Evolutionary conservation across 345 rosid genomes (phyloP), one percentile per base, ranked within the genome.

Genomic region (Eucalyptus marginata): DNA sequence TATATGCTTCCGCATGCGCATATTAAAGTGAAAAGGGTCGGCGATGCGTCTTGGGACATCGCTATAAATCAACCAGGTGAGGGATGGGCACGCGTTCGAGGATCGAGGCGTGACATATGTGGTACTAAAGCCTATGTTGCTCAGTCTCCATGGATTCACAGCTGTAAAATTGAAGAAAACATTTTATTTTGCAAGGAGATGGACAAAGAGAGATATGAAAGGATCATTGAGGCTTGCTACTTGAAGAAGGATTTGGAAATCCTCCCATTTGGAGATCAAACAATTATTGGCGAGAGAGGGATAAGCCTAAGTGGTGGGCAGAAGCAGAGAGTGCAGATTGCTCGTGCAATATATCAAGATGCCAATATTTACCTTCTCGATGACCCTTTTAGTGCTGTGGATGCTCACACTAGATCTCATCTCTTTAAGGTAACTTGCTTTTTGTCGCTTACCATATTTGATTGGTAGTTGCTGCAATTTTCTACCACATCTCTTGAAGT

Each of bases 371-470:
- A 96, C 86, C 90, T 96, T 5, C 95, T 96, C 8, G 99, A 97
- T 87, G 99, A 97, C 91, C 99, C 99, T 81, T 97, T 97, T 84
- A 96, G 96, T 88, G 99, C 96, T 16, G 96, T 96, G 85, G 98
- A 97, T 94, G 99, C 98, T 83, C 97, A 96, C 89, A 96, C 98
- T 10, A 97, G 97, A 52, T 93, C 96, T 88, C 97, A 95, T 91
- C 92, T 97, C 86, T 96, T 96, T 85, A 96, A 95, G 95, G 98
- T 96, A 90, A 76, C 29, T 25, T 7, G 46, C 66, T 44, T 58
- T 59, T 33, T 51, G 49, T 49, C 7, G 11, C 40, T 80, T 40
- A 36, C 71, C 18, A 13, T 80, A 46, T 80, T 40, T 80, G 49
- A 36, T 62, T 62, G 71, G 46, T 40, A 36, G n/a, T 80, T 18